A percentile compares a stretch with the other conserved stretches of the same genome.
Conservation (phyloP, 202 grass and related monocot species). For the Digitaria exilis region DNA sequence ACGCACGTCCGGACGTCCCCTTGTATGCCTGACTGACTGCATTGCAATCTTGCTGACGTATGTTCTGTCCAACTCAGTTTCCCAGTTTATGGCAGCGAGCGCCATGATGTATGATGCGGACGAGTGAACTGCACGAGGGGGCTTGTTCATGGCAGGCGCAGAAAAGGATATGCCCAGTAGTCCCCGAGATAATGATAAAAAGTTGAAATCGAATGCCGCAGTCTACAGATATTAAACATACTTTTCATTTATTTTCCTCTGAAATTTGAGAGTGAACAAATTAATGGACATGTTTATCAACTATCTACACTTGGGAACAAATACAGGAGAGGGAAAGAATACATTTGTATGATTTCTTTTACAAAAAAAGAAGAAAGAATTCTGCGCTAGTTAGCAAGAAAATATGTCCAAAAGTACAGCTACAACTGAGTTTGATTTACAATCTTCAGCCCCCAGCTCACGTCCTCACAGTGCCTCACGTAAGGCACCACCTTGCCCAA, state of each 20-base stretch:
- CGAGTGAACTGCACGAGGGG: background rate
- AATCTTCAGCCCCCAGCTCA: conserved; percentile 87
- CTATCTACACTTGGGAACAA: conserved; percentile 50
- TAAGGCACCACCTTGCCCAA: conserved; percentile 71
- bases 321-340: conserved; percentile 14
- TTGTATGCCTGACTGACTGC: background rate
- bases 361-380: background rate
- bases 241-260: background rate
- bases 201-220: too few relatives aligned
- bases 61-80: background rate
- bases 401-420: conserved; percentile 7
- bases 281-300: conserved; percentile 11
- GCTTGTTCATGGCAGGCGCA: background rate
- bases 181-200: background rate
- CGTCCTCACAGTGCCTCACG: conserved; percentile 83
- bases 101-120: background rate
- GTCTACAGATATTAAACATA: background rate
- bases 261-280: background rate
- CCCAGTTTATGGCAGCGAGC: background rate
- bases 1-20: too few relatives aligned
- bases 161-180: background rate
- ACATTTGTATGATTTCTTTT: background rate
- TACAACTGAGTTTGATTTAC: conserved; percentile 66
- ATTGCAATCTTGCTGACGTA: background rate
- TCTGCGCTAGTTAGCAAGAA: conserved; percentile 12